A percentile compares a stretch with the other conserved stretches of the same genome.
Conservation (phyloP, 768 basidiomycete species). For the Leucocoprinus leucothites region DNA sequence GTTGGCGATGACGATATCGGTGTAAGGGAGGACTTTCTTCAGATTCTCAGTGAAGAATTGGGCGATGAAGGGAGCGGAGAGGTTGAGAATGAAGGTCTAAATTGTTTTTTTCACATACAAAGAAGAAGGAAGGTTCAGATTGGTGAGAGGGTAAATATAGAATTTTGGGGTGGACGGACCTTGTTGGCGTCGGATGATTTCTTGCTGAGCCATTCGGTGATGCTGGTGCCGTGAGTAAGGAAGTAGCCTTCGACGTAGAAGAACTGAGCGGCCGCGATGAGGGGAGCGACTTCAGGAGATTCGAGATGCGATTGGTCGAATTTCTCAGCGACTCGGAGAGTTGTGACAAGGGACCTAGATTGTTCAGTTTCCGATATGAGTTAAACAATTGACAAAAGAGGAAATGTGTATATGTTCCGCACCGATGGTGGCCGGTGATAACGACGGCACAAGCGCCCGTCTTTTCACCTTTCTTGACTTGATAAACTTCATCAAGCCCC, state of each 20-base stretch:
- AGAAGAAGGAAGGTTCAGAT: background rate
- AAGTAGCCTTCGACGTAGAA: conserved; percentile 98
- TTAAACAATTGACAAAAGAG: background rate
- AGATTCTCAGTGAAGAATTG: conserved; percentile 89
- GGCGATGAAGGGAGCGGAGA: conserved; percentile 96
- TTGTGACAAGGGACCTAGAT: conserved; percentile 86
- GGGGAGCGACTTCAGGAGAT: conserved; percentile 67
- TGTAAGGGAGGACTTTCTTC: conserved; percentile 75
- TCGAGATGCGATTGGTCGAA: conserved; percentile 81
- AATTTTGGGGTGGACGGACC: conserved; percentile 32
- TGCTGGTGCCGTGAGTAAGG: conserved; percentile 85
- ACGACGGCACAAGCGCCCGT: conserved; percentile 97
- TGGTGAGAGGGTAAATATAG: background rate
- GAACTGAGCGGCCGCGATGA: conserved; percentile 77
- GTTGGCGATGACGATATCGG: conserved; percentile 93
- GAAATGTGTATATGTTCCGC: background rate
- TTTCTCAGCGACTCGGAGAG: conserved; percentile 85
- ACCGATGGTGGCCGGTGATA: conserved; percentile 92
- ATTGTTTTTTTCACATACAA: too few species aligned
- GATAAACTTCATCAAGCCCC: conserved; percentile 85
- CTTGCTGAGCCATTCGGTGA: conserved; percentile 70
- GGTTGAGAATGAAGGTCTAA: conserved; percentile 86
- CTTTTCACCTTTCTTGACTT: conserved; percentile 80
- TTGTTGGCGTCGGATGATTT: conserved; percentile 75
- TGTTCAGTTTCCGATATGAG: background rate